Evolutionary conservation across 768 basidiomycete genomes (phyloP).

Genomic region (Collybia sordida): DNA sequence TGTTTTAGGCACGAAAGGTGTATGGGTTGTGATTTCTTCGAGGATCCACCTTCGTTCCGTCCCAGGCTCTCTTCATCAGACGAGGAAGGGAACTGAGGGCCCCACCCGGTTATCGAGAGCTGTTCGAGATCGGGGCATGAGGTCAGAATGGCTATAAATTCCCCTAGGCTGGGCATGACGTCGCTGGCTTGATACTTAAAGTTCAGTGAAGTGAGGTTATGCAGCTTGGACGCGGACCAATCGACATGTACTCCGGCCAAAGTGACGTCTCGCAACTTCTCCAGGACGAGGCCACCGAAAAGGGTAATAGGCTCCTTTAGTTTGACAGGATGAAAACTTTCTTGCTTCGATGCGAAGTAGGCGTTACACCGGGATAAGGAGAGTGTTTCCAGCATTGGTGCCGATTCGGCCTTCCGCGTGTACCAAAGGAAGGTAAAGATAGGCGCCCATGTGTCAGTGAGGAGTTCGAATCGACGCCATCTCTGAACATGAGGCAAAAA

Average conservation of each 20-base stretch:
- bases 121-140: conserved; percentile 39
- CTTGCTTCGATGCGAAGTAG: conserved; percentile 46
- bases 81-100: conserved; percentile 33
- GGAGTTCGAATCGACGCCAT: conserved; percentile 49
- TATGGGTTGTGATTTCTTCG: conserved; percentile 13
- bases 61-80: background rate
- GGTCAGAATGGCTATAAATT: conserved; percentile 43
- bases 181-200: conserved; percentile 57
- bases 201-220: conserved; percentile 44
- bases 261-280: conserved; percentile 37
- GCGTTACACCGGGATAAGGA: conserved; percentile 57
- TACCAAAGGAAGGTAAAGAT: conserved; percentile 50
- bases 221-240: conserved; percentile 43
- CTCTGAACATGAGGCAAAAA: conserved; percentile 43
- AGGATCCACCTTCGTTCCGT: background rate
- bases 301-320: conserved; percentile 40
- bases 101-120: conserved; percentile 55
- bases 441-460: conserved; percentile 62
- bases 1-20: conserved; percentile 27
- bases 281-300: conserved; percentile 38
- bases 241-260: conserved; percentile 60
- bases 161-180: conserved; percentile 50
- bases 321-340: conserved; percentile 41
- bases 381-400: conserved; percentile 38
- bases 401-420: conserved; percentile 29